Percentiles rank a stretch among this genome's conserved stretches.
Conservation (phyloP, 2,329 filamentous ascomycete genomes). For the Aciculosporium take region DNA sequence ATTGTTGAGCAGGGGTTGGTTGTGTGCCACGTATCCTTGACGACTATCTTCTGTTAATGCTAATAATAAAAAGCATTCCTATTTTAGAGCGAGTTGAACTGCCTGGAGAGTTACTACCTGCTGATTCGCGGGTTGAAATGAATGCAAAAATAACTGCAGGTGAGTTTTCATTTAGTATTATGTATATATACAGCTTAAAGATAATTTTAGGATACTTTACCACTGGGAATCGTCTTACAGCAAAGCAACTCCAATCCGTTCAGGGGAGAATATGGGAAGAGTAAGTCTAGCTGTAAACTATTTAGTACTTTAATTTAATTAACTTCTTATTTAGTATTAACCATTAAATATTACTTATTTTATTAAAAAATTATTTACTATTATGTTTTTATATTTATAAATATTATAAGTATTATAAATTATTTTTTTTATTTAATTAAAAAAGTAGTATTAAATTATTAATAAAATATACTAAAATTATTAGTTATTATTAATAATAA, state of each 20-base stretch:
- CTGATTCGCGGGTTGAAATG: slow-evolving; percentile 93
- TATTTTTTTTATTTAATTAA: too few species aligned
- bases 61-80: slow-evolving; percentile 42
- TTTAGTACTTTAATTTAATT: background rate
- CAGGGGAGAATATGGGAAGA: slow-evolving; percentile 87
- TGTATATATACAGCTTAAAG: background rate
- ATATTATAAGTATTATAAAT: too few species aligned
- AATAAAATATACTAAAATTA: too few species aligned
- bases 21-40: background rate
- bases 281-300: slow-evolving; percentile 23
- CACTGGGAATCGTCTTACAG: slow-evolving; percentile 75
- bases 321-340: slow-evolving; percentile 1
- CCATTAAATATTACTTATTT: slow-evolving; percentile 1
- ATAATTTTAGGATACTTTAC: slow-evolving; percentile 55
- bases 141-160: slow-evolving; percentile 96
- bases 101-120: slow-evolving; percentile 85
- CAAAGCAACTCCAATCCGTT: slow-evolving; percentile 72
- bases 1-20: slow-evolving; percentile 63
- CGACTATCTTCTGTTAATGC: background rate
- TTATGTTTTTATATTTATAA: too few species aligned
- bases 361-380: too few species aligned
- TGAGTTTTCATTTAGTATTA: slow-evolving; percentile 26
- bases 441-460: too few species aligned
- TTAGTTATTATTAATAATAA: too few species aligned
- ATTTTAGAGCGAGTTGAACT: slow-evolving; percentile 85